Percentiles rank a stretch among this genome's conserved stretches.
These are phyloP conservation scores for Pholiota molesta DNA, from an alignment of 768 basidiomycete genomes.

Conservation along the genomic window DNA sequence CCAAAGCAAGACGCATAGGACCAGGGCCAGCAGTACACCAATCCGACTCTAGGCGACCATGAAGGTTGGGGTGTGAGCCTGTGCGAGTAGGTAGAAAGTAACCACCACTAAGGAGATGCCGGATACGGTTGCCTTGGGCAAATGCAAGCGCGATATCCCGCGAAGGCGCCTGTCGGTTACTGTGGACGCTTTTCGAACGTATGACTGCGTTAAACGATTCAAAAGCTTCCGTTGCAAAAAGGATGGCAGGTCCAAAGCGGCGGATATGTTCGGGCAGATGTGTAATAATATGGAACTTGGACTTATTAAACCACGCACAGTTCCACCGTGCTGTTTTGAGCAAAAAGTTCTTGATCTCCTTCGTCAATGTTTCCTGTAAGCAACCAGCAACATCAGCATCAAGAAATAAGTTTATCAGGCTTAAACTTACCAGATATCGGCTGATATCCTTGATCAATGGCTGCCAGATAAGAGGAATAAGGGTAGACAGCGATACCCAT, in stretches of 20 bases:
- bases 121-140: neutral
- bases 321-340: constrained; percentile 30
- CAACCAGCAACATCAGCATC: constrained; percentile 3
- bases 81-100: neutral
- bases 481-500: constrained; percentile 36
- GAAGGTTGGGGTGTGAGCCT: too few relatives aligned
- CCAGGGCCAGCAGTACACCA: too few relatives aligned
- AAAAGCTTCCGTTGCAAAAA: constrained; percentile 46
- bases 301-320: constrained; percentile 42
- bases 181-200: constrained; percentile 32
- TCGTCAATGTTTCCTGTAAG: constrained; percentile 24
- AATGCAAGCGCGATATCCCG: constrained; percentile 25
- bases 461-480: constrained; percentile 43
- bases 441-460: constrained; percentile 37
- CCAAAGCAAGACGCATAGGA: too few relatives aligned
- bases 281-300: constrained; percentile 44
- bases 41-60: too few relatives aligned
- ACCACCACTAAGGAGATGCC: neutral
- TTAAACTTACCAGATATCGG: constrained; percentile 32
- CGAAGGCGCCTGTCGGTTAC: constrained; percentile 37
- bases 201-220: constrained; percentile 46
- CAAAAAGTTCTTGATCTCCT: constrained; percentile 39
- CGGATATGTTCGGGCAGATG: constrained; percentile 40
- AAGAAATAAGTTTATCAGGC: neutral
- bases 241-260: constrained; percentile 43